A percentile compares a stretch with the other conserved stretches of the same genome.
phyloP scores from a whole-genome alignment of 2,329 filamentous ascomycete species.

The Periconia sp. region DNA sequence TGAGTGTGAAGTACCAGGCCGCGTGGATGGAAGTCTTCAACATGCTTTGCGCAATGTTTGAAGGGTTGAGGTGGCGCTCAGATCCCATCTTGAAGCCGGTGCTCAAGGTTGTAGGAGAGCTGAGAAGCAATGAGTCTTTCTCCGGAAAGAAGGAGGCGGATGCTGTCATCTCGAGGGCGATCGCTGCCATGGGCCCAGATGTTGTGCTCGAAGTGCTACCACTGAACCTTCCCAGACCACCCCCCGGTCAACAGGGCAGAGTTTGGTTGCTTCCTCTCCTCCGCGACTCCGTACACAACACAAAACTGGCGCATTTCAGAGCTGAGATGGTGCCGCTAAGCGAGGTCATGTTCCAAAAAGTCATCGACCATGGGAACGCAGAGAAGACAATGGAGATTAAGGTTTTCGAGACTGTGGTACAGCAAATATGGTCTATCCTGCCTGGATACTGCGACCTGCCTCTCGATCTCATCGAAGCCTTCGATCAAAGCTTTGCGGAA shows the following conservation, averaged over 20 bases:
- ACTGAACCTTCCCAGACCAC: conserved; percentile 78
- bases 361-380: conserved; percentile 76
- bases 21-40: conserved; percentile 96
- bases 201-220: conserved; percentile 80
- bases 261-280: conserved; percentile 95
- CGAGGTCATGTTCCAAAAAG: conserved; percentile 83
- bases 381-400: conserved; percentile 96
- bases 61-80: conserved; percentile 81
- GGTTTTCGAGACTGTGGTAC: conserved; percentile 94
- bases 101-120: conserved; percentile 78
- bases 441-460: conserved; percentile 95
- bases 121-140: conserved; percentile 86
- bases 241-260: conserved; percentile 75
- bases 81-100: conserved; percentile 76
- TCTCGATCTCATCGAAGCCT: conserved; percentile 68
- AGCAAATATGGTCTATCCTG: conserved; percentile 91
- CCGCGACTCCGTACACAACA: conserved; percentile 87
- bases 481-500: conserved; percentile 88
- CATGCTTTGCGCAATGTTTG: conserved; percentile 83
- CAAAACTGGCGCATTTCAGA: conserved; percentile 81
- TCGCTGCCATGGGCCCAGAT: conserved; percentile 87
- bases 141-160: conserved; percentile 94
- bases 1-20: conserved; percentile 88
- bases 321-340: conserved; percentile 85
- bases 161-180: conserved; percentile 81